A percentile compares a stretch with the other conserved stretches of the same genome.
These are phyloP conservation scores for Pseudogymnoascus sp. DNA, from an alignment of 2,329 filamentous ascomycete species.

Conservation along the genomic window DNA sequence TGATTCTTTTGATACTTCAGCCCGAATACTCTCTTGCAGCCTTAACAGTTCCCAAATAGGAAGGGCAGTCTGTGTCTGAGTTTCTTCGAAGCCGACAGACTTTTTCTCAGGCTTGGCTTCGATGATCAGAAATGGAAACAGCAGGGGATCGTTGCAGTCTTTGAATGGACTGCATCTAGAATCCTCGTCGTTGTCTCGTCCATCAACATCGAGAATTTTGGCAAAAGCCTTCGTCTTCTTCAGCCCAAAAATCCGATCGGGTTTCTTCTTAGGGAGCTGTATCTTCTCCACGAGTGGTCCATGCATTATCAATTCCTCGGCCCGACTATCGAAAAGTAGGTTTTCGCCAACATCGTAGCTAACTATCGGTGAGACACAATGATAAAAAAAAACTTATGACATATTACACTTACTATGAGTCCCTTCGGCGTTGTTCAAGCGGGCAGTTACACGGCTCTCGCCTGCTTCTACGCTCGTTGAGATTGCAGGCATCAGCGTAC, in stretches of 20 bases:
- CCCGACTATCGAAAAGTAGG: not conserved
- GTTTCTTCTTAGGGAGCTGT: slow-evolving; percentile 12
- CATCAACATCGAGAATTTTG: not conserved
- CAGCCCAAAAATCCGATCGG: slow-evolving; percentile 16
- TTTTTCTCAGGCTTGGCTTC: slow-evolving; percentile 22
- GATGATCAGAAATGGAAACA: slow-evolving; percentile 24
- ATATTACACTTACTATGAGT: not conserved
- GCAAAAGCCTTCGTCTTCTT: slow-evolving; percentile 13
- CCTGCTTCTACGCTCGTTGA: not conserved
- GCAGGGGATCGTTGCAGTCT: slow-evolving; percentile 12
- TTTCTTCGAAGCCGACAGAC: slow-evolving; percentile 16
- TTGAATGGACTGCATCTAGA: slow-evolving; percentile 11
- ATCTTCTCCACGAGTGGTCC: not conserved
- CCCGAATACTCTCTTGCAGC: slow-evolving; percentile 18
- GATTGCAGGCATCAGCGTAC: not conserved
- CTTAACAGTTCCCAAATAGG: slow-evolving; percentile 20
- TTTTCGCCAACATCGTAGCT: slow-evolving; percentile 3
- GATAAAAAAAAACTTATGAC: not conserved
- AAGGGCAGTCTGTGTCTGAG: slow-evolving; percentile 22
- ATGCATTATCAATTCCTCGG: not conserved
- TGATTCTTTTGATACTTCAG: not conserved
- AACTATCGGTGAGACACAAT: not conserved
- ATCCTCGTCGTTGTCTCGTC: not conserved
- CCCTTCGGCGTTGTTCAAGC: not conserved
- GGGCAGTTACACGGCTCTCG: slow-evolving; percentile 1